Conservation (phyloP, 371 early-diverging fungal genomes). For the Amoeboaphelidium protococcarum region DNA sequence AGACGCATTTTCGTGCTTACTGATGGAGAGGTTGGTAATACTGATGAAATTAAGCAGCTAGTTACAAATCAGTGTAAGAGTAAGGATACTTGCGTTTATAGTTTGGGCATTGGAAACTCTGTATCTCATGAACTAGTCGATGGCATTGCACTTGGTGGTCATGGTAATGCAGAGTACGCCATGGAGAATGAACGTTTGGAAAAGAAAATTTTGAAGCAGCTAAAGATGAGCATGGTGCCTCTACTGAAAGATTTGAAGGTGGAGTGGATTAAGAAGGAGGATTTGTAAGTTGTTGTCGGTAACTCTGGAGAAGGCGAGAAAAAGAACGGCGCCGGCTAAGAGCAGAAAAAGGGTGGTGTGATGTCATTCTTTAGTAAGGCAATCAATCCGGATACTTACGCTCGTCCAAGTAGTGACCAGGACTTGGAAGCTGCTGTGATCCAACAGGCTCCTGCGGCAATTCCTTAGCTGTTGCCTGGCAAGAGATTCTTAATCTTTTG, state of each 20-base stretch:
- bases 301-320: neutral
- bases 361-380: slow-evolving; percentile 6
- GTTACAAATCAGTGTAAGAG: slow-evolving; percentile 3
- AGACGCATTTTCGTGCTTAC: slow-evolving; percentile 17
- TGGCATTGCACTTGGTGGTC: slow-evolving; percentile 15
- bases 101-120: slow-evolving; percentile 15
- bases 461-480: slow-evolving; percentile 15
- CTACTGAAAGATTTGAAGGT: slow-evolving; percentile 14
- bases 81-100: slow-evolving; percentile 12
- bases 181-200: slow-evolving; percentile 16
- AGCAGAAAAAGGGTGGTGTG: slow-evolving; percentile 3
- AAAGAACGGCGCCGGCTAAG: slow-evolving; percentile 1
- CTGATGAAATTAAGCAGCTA: slow-evolving; percentile 6
- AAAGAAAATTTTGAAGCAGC: slow-evolving; percentile 16
- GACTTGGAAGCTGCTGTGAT: slow-evolving; percentile 1
- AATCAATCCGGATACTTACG: slow-evolving; percentile 1
- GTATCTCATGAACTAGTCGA: slow-evolving; percentile 20
- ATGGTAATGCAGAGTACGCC: slow-evolving; percentile 17
- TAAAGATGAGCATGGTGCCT: slow-evolving; percentile 17
- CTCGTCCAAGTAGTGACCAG: neutral
- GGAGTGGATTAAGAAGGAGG: slow-evolving; percentile 6
- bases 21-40: slow-evolving; percentile 18
- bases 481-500: slow-evolving; percentile 14
- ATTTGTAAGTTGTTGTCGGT: slow-evolving; percentile 2
- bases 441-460: slow-evolving; percentile 12